Percentiles rank a stretch among this genome's conserved stretches.
phyloP scores from a whole-genome alignment of 2,329 filamentous ascomycete species.

The Aspergillus viridinutans region DNA sequence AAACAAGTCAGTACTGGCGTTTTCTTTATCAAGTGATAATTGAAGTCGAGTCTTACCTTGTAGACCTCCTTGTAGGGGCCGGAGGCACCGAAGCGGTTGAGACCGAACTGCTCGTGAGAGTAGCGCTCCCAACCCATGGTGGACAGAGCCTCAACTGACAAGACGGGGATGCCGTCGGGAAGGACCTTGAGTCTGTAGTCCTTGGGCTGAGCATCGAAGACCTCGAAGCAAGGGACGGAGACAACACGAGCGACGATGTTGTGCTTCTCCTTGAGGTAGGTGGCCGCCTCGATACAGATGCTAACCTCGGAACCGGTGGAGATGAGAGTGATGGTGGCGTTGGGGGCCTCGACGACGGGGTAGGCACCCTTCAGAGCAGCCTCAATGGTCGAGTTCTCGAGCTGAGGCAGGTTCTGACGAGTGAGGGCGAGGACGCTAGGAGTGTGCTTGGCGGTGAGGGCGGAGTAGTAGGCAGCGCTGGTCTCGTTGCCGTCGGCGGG shows the following conservation, averaged over 20 bases:
- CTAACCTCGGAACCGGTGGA: slow-evolving; percentile 95
- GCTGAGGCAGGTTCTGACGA: slow-evolving; percentile 96
- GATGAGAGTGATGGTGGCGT: slow-evolving; percentile 81
- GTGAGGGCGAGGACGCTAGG: slow-evolving; percentile 92
- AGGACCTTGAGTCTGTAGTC: slow-evolving; percentile 91
- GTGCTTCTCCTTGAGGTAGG: slow-evolving; percentile 85
- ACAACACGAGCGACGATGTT: slow-evolving; percentile 85
- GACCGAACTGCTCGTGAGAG: slow-evolving; percentile 97
- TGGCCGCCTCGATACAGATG: slow-evolving; percentile 88
- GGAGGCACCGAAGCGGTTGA: slow-evolving; percentile 97
- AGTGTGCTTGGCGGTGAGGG: slow-evolving; percentile 82
- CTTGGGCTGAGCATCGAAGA: slow-evolving; percentile 91
- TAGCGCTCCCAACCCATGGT: slow-evolving; percentile 99
- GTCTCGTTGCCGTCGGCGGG: slow-evolving; percentile 98
- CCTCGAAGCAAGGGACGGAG: slow-evolving; percentile 93
- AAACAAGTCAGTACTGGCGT: slow-evolving; percentile 8
- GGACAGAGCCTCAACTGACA: slow-evolving; percentile 94
- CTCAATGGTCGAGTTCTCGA: slow-evolving; percentile 89
- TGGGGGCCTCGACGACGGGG: slow-evolving; percentile 76
- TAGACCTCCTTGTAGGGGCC: slow-evolving; percentile 98
- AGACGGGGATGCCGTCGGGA: slow-evolving; percentile 85
- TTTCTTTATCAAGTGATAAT: not conserved
- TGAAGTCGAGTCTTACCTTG: slow-evolving; percentile 56
- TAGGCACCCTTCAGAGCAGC: slow-evolving; percentile 93
- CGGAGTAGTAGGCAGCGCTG: slow-evolving; percentile 94